Evolutionary conservation across 163 green algal genomes (phyloP).

Genomic region (Scenedesmus sp.): DNA sequence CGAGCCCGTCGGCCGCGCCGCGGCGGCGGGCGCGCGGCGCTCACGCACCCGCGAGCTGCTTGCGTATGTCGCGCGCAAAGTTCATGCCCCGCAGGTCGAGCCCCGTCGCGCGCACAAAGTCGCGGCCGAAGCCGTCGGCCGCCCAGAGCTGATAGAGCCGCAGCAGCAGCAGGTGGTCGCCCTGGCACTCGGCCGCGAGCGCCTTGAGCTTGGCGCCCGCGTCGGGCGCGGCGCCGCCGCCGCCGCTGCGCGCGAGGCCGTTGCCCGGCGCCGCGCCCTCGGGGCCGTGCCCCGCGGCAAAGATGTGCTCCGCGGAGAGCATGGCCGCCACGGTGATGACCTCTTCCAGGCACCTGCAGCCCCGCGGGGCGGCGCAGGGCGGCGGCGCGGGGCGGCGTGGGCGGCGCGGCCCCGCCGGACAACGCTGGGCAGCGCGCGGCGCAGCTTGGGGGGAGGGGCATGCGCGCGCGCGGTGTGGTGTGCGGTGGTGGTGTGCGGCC

Average conservation of each 20-base stretch:
- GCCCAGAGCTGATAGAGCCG: slow-evolving; percentile 72
- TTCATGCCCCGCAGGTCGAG: slow-evolving; percentile 83
- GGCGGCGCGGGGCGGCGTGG: too few species aligned
- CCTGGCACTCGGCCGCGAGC: slow-evolving; percentile 72
- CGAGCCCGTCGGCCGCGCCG: too few species aligned
- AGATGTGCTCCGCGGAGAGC: slow-evolving; percentile 87
- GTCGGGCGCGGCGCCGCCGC: background rate
- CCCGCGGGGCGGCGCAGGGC: too few species aligned
- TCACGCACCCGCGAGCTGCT: slow-evolving; percentile 84
- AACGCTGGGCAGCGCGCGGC: background rate
- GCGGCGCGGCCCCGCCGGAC: too few species aligned
- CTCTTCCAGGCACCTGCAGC: slow-evolving; percentile 67
- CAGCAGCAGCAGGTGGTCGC: slow-evolving; percentile 90
- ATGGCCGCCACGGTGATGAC: slow-evolving; percentile 84
- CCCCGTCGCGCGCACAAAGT: slow-evolving; percentile 59
- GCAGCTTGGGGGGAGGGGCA: background rate
- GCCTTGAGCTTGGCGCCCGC: slow-evolving; percentile 24
- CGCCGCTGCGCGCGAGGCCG: background rate
- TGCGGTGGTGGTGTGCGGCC: slow-evolving; percentile 45
- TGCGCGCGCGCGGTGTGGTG: background rate
- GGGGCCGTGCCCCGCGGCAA: slow-evolving; percentile 55
- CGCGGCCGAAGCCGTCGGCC: slow-evolving; percentile 46
- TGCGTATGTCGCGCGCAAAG: slow-evolving; percentile 85
- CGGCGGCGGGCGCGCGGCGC: too few species aligned
- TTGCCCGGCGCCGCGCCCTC: slow-evolving; percentile 16